These are phyloP conservation scores for Parastagonospora nodorum DNA, from an alignment of 2,329 filamentous ascomycete species.

Conservation along the genomic window DNA sequence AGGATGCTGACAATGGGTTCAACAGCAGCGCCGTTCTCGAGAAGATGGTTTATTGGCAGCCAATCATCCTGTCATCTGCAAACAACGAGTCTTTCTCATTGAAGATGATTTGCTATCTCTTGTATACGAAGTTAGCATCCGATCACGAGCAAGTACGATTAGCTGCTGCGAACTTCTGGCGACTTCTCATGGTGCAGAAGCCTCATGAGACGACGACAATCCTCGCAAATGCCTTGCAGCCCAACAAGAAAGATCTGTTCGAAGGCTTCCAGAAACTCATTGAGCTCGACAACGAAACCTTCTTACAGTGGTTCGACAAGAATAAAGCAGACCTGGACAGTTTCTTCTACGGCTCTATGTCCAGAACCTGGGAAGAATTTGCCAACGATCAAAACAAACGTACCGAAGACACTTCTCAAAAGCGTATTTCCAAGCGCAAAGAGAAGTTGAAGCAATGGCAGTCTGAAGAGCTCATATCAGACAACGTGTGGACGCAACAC, in stretches of 20 bases:
- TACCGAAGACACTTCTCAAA: conserved; percentile 75
- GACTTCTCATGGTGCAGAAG: conserved; percentile 93
- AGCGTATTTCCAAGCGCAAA: conserved; percentile 73
- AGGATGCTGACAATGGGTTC: conserved; percentile 65
- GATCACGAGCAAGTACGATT: conserved; percentile 68
- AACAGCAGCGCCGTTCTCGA: conserved; percentile 76
- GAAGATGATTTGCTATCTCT: conserved; percentile 85
- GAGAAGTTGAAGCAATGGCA: conserved; percentile 85
- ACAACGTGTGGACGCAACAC: conserved; percentile 78
- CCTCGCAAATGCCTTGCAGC: conserved; percentile 71
- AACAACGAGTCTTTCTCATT: conserved; percentile 81
- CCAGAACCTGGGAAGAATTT: conserved; percentile 86
- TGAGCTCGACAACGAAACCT: conserved; percentile 86
- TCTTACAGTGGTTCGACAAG: conserved; percentile 85
- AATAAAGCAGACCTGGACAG: conserved; percentile 78
- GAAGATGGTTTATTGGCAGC: conserved; percentile 94
- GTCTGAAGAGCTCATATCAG: conserved; percentile 67
- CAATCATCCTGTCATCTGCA: conserved; percentile 79
- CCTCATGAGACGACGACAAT: conserved; percentile 78
- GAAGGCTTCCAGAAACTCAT: conserved; percentile 82
- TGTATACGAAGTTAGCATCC: conserved; percentile 87
- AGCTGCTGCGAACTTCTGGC: conserved; percentile 81
- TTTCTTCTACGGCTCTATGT: conserved; percentile 81
- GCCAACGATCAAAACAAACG: conserved; percentile 80
- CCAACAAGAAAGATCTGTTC: conserved; percentile 73